phyloP scores from a whole-genome alignment of 768 basidiomycete species.

The Suillus variegatus region DNA sequence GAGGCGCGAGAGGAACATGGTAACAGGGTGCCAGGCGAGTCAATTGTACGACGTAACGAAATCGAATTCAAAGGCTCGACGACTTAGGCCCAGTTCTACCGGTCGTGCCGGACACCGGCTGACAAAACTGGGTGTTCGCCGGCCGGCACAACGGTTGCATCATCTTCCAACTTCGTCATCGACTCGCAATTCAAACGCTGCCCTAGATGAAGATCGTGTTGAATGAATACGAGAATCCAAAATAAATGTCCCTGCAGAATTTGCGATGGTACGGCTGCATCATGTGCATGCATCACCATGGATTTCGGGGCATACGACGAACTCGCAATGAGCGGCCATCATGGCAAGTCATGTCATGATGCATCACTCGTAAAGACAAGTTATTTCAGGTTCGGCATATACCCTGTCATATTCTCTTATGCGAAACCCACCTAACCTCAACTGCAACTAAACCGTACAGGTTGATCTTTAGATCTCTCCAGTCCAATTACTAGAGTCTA shows the following conservation, averaged over 20 bases:
- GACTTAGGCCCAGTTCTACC: background rate
- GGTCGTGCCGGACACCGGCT: background rate
- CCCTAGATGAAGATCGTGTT: background rate
- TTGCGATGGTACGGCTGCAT: background rate
- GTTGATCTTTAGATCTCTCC: background rate
- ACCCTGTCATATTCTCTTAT: background rate
- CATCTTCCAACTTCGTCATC: background rate
- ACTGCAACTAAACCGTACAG: background rate
- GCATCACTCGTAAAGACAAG: background rate
- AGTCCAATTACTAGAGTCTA: background rate
- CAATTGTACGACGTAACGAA: background rate
- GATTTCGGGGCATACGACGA: background rate
- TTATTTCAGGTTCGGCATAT: background rate
- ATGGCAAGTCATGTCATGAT: background rate
- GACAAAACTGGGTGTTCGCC: background rate
- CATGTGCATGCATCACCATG: background rate
- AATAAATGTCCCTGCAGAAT: background rate
- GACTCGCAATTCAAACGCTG: background rate
- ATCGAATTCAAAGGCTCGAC: background rate
- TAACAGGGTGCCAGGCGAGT: conserved; percentile 23
- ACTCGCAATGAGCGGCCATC: too few species aligned
- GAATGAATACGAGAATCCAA: background rate
- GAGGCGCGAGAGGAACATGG: conserved; percentile 33
- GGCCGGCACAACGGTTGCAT: background rate
- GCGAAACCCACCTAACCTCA: background rate